phyloP scores from a whole-genome alignment of 2,329 filamentous ascomycete species.

The Colletotrichum costaricense region DNA sequence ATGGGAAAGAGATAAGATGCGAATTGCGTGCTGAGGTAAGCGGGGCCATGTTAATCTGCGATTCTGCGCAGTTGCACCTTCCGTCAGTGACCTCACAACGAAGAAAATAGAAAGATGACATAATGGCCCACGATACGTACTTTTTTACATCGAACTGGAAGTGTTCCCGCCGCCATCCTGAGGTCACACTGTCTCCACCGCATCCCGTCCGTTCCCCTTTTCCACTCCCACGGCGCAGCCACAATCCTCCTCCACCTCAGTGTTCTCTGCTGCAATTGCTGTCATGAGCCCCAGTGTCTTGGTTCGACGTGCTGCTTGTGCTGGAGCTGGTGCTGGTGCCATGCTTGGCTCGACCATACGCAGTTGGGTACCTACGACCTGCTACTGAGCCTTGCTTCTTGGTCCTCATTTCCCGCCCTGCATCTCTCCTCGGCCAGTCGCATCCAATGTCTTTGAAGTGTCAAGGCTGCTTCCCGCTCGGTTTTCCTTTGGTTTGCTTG shows the following conservation, averaged over 20 bases:
- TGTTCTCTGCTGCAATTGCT: neutral
- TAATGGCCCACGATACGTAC: neutral
- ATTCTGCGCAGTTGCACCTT: too few relatives aligned
- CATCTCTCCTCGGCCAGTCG: slow-evolving; percentile 8
- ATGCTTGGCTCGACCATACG: neutral
- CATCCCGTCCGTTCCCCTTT: slow-evolving; percentile 6
- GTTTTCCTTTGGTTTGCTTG: neutral
- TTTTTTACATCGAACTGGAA: neutral
- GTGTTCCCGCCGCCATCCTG: neutral
- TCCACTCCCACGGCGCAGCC: slow-evolving; percentile 19
- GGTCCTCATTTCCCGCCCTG: slow-evolving; percentile 13
- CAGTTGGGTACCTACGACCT: too few relatives aligned
- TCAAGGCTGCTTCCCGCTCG: neutral
- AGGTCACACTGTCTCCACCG: slow-evolving; percentile 8
- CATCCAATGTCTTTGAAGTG: neutral
- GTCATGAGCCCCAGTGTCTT: neutral
- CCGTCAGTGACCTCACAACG: too few relatives aligned
- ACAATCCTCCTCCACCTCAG: neutral
- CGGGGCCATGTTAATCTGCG: neutral
- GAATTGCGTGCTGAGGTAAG: slow-evolving; percentile 3
- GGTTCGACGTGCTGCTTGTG: neutral
- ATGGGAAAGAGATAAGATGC: neutral
- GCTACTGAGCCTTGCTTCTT: neutral
- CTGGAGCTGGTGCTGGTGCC: slow-evolving; percentile 2
- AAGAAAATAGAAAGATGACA: neutral